A percentile compares a stretch with the other conserved stretches of the same genome.
Evolutionary conservation across 192 early-diverging fungal genomes (phyloP).

Genomic region (Umbelopsis ramanniana): DNA sequence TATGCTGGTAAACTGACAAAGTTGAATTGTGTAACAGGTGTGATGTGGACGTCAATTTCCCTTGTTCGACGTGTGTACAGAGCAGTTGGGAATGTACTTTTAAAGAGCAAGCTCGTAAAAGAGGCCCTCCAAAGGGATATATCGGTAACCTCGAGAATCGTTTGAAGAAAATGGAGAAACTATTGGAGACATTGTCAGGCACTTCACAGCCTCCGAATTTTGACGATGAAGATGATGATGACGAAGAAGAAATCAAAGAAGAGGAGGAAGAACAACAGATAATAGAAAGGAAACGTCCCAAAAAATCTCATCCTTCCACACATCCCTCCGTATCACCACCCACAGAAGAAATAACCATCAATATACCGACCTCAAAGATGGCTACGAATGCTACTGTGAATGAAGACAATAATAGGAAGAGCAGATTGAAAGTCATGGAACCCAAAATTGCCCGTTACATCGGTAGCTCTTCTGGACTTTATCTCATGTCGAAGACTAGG

Average conservation of each 20-base stretch:
- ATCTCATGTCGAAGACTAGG: conserved; percentile 23
- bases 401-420: background rate
- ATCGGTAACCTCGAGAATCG: conserved; percentile 39
- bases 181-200: conserved; percentile 17
- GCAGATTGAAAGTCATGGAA: background rate
- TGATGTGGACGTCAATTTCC: conserved; percentile 32
- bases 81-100: conserved; percentile 42
- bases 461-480: conserved; percentile 41
- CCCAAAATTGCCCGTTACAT: conserved; percentile 34
- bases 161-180: conserved; percentile 36
- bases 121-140: conserved; percentile 44
- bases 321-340: too few relatives aligned
- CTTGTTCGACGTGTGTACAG: conserved; percentile 40
- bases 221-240: background rate
- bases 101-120: conserved; percentile 32
- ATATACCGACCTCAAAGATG: background rate
- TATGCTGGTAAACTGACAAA: background rate
- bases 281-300: too few relatives aligned
- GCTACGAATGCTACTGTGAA: background rate
- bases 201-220: background rate
- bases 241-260: background rate
- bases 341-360: background rate
- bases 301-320: too few relatives aligned
- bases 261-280: background rate
- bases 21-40: conserved; percentile 21